Conservation (phyloP, 768 basidiomycete species). For the Dacryopinax primogenitus region DNA sequence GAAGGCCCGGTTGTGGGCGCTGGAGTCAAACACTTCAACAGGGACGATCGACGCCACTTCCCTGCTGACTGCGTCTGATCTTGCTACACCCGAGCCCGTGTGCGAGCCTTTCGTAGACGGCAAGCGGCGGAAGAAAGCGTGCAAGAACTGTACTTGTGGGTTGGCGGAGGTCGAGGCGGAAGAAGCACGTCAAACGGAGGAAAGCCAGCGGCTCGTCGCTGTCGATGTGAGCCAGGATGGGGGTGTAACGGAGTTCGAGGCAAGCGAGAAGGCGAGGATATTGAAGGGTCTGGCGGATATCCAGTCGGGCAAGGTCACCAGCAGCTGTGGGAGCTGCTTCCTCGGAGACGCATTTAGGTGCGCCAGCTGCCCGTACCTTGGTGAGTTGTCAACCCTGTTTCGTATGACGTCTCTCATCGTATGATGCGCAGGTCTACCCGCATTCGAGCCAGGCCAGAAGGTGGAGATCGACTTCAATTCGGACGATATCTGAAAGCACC, state of each 20-base stretch:
- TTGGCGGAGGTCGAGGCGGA: slow-evolving; percentile 84
- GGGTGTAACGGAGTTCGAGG: slow-evolving; percentile 35
- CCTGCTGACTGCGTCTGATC: slow-evolving; percentile 73
- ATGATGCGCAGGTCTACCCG: slow-evolving; percentile 63
- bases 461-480: slow-evolving; percentile 39
- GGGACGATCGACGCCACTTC: slow-evolving; percentile 64
- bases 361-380: slow-evolving; percentile 87
- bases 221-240: slow-evolving; percentile 51
- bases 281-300: slow-evolving; percentile 42
- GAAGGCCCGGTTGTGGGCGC: slow-evolving; percentile 82
- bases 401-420: no score
- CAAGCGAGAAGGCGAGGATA: slow-evolving; percentile 50
- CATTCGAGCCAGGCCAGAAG: slow-evolving; percentile 97
- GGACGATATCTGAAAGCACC: background rate
- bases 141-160: slow-evolving; percentile 95
- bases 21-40: slow-evolving; percentile 56
- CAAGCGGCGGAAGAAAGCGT: slow-evolving; percentile 70
- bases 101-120: slow-evolving; percentile 50
- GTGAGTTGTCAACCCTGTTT: slow-evolving; percentile 48
- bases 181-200: slow-evolving; percentile 35
- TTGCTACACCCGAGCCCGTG: slow-evolving; percentile 57
- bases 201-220: slow-evolving; percentile 43
- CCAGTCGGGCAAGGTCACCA: slow-evolving; percentile 74
- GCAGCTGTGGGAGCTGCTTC: slow-evolving; percentile 95
- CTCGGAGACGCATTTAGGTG: slow-evolving; percentile 97